Base-by-base conservation (phyloP, 139 green algal genomes). In the Coccomyxa sp. region DNA sequence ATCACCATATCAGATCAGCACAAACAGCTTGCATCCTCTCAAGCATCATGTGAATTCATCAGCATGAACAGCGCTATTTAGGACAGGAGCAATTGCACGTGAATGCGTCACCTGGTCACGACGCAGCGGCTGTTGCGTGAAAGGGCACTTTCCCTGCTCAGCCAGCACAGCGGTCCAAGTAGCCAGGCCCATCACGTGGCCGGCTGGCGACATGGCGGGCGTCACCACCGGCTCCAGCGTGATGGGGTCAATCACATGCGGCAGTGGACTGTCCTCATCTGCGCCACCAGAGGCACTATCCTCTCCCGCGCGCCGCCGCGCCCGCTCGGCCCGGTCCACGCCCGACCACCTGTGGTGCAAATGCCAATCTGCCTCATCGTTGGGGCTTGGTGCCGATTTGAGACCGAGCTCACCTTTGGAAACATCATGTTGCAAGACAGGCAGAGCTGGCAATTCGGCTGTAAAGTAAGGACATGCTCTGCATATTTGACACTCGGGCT, bases 171-270 rank as follows among this genome's bases (percentile, higher is more conserved):
- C 90, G 28, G 84, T 88, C 93, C 93, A 96, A 0, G 92, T 96
- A 21, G 92, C 93, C 77, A 94, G 82, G 28, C 93, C 93, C 90
- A 95, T 93, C 14, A 96, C 93, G 81, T 96, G 93, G 67, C 93
- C 92, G 81, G 88, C 86, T 13, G 87, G 87, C 0, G 84, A 91
- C 57, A 88, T 88, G 45, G 80, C 86, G 13, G 86, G 86, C 30
- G 79, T 83, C 28, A 87, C 86, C 13, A 88, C 76, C 1, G 63
- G 67, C 80, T 87, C 83, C 18, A 90, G 81, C 0, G 86, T 90
- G 83, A 90, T 90, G n/a, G 86, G 86, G 68, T 90, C 86, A 45
- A 88, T 82, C 18, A 82, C 28, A 13, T 38, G 76, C 12, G 83
- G 83, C 25, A 86, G 45, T 9, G 80, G 83, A 31, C 84, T 83